Percentiles rank a stretch among this genome's conserved stretches.
These are phyloP conservation scores for Nidularia sp. DNA, from an alignment of 768 basidiomycete species.

Conservation along the genomic window DNA sequence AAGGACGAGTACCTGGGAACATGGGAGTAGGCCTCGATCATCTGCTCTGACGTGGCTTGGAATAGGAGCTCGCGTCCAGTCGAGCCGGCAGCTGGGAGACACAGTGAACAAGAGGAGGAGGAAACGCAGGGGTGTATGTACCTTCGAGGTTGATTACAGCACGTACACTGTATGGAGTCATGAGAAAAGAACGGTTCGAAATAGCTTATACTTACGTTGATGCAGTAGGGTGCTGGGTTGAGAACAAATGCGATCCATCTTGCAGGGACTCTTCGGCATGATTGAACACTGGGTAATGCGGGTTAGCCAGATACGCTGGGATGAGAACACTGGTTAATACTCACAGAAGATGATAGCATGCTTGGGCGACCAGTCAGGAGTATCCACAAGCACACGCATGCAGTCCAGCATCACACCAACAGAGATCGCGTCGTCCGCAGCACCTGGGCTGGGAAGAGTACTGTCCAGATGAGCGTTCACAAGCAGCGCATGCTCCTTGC, in stretches of 20 bases:
- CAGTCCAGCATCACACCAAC: slow-evolving; percentile 92
- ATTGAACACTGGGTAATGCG: slow-evolving; percentile 70
- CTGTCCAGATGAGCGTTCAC: slow-evolving; percentile 90
- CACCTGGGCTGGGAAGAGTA: slow-evolving; percentile 85
- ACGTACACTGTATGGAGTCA: slow-evolving; percentile 52
- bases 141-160: slow-evolving; percentile 91
- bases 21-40: slow-evolving; percentile 87
- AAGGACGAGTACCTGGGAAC: slow-evolving; percentile 58
- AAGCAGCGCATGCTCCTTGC: slow-evolving; percentile 80
- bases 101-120: neutral
- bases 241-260: slow-evolving; percentile 90
- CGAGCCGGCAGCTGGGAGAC: slow-evolving; percentile 68
- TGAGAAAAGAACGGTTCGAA: neutral
- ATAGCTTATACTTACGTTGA: slow-evolving; percentile 48
- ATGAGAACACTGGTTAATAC: slow-evolving; percentile 17
- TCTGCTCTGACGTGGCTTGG: slow-evolving; percentile 92
- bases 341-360: slow-evolving; percentile 80
- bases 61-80: slow-evolving; percentile 88
- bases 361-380: slow-evolving; percentile 66
- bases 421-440: slow-evolving; percentile 83
- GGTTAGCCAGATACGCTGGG: neutral
- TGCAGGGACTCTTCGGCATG: slow-evolving; percentile 93
- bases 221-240: slow-evolving; percentile 80
- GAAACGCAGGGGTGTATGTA: slow-evolving; percentile 15
- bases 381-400: slow-evolving; percentile 70